These are phyloP conservation scores for Boletus edulis DNA, from an alignment of 768 basidiomycete genomes.

Conservation along the genomic window DNA sequence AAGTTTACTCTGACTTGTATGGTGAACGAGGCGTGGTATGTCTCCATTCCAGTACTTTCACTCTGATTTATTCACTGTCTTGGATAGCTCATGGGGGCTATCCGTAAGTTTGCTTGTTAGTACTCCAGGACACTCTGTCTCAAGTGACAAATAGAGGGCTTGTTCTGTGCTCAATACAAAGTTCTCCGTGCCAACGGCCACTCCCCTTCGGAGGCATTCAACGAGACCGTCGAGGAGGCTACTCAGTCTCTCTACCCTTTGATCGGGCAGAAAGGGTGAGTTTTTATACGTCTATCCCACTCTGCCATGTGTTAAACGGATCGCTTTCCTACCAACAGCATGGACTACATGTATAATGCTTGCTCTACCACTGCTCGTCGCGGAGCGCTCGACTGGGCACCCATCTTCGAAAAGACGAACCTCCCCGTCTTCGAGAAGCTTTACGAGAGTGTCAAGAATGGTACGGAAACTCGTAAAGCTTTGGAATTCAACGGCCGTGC, in stretches of 20 bases:
- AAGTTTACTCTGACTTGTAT: slow-evolving; percentile 98
- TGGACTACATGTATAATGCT: slow-evolving; percentile 99
- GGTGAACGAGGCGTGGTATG: slow-evolving; percentile 99
- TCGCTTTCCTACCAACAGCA: slow-evolving; percentile 42
- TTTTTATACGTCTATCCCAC: not conserved
- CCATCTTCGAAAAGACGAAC: slow-evolving; percentile 93
- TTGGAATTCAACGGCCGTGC: slow-evolving; percentile 92
- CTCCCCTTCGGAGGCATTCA: slow-evolving; percentile 97
- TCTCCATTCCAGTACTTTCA: slow-evolving; percentile 21
- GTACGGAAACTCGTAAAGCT: slow-evolving; percentile 95
- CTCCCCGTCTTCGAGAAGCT: slow-evolving; percentile 91
- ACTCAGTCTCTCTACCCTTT: slow-evolving; percentile 97
- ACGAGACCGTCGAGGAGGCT: slow-evolving; percentile 99
- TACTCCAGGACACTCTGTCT: not conserved
- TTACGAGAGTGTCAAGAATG: slow-evolving; percentile 92
- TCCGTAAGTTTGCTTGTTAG: slow-evolving; percentile 55
- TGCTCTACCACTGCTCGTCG: slow-evolving; percentile 99
- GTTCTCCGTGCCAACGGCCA: slow-evolving; percentile 96
- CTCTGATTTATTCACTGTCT: slow-evolving; percentile 3
- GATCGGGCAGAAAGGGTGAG: slow-evolving; percentile 90
- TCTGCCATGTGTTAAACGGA: not conserved
- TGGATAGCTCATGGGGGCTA: slow-evolving; percentile 89
- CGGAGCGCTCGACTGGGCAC: slow-evolving; percentile 99
- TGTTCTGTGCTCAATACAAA: slow-evolving; percentile 99
- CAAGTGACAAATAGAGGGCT: slow-evolving; percentile 62